Base-by-base conservation (phyloP, 108 stramenopile genomes). In the Pseudonitzschia pungens region DNA sequence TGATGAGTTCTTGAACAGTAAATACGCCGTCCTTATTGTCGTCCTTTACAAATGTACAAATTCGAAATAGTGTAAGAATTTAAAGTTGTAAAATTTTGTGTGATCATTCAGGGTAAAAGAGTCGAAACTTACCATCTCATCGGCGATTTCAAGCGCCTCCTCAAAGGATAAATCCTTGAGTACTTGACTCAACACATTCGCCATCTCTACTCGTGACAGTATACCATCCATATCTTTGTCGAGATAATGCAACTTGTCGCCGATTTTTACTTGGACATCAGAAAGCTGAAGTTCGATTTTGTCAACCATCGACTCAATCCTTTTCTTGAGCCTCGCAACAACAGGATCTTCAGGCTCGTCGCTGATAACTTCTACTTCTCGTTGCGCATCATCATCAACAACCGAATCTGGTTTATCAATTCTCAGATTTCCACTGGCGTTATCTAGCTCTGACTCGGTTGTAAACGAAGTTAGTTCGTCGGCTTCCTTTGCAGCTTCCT, bases 211-310 rank as follows among this genome's bases (percentile, higher is more conserved):
- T 43, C 67, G 65, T 27, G 89, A 77, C 15, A 99, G 48, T 42
- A 95, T 83, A 40, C 96, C 98, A 81, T 99, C 98, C 54, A 76
- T 76, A 83, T 99, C 99, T 60, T 92, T 89, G 84, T 99, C 99
- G n/a, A 99, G 81, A 66, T 96, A 81, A 59, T 97, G 94, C 62
- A 99, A 91, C 74, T 96, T 97, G 74, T 97, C 93, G 21, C 98
- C 98, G 73, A 99, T 96, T 53, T 89, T 87, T 43, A 85, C 83
- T 59, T 98, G 92, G 20, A 90, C 92, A 70, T 87, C 82, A 32
- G 92, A 81, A 27, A 99, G 87, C 70, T 97, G 93, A 12, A 80
- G 73, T 81, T 98, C 96, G 68, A 98, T 90, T 53, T 91, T 92
- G 29, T 88, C 91, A 52, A 98, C 94, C 97, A 99, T 98, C 27